These are phyloP conservation scores for Scytalidium sp. DNA, from an alignment of 2,329 filamentous ascomycete species.

Conservation along the genomic window DNA sequence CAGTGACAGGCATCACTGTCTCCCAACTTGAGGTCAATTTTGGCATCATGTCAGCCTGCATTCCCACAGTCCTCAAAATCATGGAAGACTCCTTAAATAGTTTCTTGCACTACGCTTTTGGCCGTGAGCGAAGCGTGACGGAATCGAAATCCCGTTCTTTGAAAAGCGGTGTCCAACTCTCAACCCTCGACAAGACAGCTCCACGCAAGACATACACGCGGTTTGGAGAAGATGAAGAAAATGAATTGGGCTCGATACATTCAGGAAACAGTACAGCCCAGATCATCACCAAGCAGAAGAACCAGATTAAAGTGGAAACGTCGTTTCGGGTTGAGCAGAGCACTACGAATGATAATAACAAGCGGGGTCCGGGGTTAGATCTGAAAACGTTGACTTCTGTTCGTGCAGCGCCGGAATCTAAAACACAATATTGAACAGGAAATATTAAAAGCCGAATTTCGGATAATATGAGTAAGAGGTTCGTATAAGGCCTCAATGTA, in stretches of 20 bases:
- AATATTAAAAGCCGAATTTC: neutral
- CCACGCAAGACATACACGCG: neutral
- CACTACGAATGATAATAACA: neutral
- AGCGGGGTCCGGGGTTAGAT: neutral
- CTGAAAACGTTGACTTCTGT: neutral
- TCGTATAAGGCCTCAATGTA: neutral
- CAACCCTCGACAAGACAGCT: neutral
- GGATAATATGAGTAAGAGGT: neutral
- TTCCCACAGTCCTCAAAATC: conserved; percentile 10
- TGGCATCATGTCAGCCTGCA: conserved; percentile 11
- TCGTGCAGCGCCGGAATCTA: neutral
- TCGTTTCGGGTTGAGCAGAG: neutral
- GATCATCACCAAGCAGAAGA: neutral
- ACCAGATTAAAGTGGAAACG: neutral
- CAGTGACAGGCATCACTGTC: conserved; percentile 7
- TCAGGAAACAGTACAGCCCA: neutral
- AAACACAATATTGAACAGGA: neutral
- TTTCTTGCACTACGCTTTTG: conserved; percentile 1
- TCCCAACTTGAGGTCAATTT: conserved; percentile 13
- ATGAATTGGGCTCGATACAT: neutral
- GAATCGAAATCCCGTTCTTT: neutral
- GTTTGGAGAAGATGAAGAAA: neutral
- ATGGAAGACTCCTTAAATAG: conserved; percentile 6
- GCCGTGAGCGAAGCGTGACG: neutral
- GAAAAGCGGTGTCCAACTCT: neutral